phyloP scores from a whole-genome alignment of 129 eudicot species.

The Artemisia tridentata region DNA sequence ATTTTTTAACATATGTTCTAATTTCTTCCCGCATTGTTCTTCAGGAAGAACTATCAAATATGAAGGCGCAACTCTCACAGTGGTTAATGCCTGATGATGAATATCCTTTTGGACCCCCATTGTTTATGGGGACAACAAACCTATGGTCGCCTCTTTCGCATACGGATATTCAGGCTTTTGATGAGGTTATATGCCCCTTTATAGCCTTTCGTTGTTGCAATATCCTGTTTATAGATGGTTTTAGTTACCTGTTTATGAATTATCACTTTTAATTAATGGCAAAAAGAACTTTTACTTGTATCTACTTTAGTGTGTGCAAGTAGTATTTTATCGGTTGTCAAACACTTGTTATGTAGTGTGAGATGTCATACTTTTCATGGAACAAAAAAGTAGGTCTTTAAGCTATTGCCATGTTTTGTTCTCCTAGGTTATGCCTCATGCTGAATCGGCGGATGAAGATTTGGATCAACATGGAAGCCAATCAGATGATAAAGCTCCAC shows the following conservation, averaged over 20 bases:
- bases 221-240: constrained; percentile 9
- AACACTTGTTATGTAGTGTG: not conserved
- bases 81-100: constrained; percentile 74
- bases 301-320: too few relatives aligned
- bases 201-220: not conserved
- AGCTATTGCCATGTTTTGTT: constrained; percentile 12
- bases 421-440: constrained; percentile 42
- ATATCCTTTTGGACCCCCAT: constrained; percentile 59
- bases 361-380: not conserved
- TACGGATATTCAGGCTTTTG: constrained; percentile 50
- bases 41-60: constrained; percentile 58
- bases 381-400: constrained; percentile 2
- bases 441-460: constrained; percentile 50
- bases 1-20: not conserved
- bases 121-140: constrained; percentile 62
- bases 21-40: constrained; percentile 15
- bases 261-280: not conserved
- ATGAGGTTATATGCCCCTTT: constrained; percentile 49
- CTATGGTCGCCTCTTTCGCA: constrained; percentile 50
- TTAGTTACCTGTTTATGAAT: not conserved
- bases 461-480: constrained; percentile 57
- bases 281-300: too few relatives aligned
- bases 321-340: not conserved
- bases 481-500: constrained; percentile 57
- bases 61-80: constrained; percentile 50